Base-by-base conservation (phyloP, 352 stramenopile species). In the Phytophthora pisi region DNA sequence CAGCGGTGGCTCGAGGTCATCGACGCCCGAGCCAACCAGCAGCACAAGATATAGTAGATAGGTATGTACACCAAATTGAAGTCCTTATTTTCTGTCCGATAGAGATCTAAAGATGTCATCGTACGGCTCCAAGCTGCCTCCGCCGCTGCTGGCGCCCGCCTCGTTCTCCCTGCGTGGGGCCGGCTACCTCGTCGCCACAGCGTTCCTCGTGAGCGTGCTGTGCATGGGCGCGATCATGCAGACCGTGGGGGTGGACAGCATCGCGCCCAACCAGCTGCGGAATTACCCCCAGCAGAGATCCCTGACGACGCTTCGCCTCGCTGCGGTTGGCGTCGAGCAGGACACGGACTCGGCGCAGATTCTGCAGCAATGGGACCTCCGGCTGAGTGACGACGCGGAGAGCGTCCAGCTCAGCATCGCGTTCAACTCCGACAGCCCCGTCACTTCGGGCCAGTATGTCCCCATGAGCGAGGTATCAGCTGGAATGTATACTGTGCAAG, bases 1-100 rank as follows among this genome's bases (percentile, higher is more conserved):
- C 81, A 89, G 56, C 71, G 79, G 23, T 91, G 83, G 83, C 74
- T 91, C 16, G 79, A 82, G 57, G 86, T 82, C 4, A 64, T 89
- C 51, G 78, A 81, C 20, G 60, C 65, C 16, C 43, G 59, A 54
- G 64, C 56, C 30, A 66, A 57, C 16, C 16, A 42, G 20, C 40
- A 55, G 5, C 28, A 31, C 8, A 40, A 40, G 34, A 20, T 20
- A 20, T 40, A 10, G 31, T 38, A 10, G 31, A 10, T 38, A 10
- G 28, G 4, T 34, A 34, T 7, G 7, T 36, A 36, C 10, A 40
- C 8, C 13, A 40, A 40, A 16, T 40, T 40, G 34, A 40, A 40
- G 34, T 40, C 34, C 34, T 40, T 40, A 13, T 66, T 66, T 54
- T 55, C 40, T 61, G 52, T 57, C 43, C 34, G 43, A 34, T 55